Base-by-base conservation (phyloP, 805 yeast genomes). In the Wickerhamiella musiphila region DNA sequence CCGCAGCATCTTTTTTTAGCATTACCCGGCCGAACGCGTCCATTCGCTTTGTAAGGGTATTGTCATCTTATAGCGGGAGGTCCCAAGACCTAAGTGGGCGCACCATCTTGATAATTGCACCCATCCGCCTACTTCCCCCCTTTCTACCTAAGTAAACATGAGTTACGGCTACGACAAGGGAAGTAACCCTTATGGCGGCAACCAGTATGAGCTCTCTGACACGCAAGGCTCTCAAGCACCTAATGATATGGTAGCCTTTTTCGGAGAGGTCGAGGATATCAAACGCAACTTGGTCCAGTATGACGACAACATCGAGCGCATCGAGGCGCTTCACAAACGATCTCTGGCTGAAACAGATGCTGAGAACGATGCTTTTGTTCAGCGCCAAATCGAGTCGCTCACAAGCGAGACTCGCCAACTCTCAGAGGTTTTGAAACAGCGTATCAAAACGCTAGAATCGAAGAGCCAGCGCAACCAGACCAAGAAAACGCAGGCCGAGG, bases 401-500 rank as follows among this genome's bases (percentile, higher is more conserved):
- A 73, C 74, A 32, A 61, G 77, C 30, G 92, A 83, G 52, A 79
- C 93, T 3, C 67, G 78, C 27, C 68, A 78, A 33, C 65, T 82
- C 46, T 93, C 86, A 50, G 65, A 66, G 40, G 65, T 67, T 35
- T 70, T 90, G 52, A 84, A 81, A 57, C 56, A 63, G 38, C 68
- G 81, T 49, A 75, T 90, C 53, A 79, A 81, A 54, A 60, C 66
- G 39, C 73, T 79, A 33, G 93, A 81, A 56, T 66, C 73, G 40
- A 49, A 48, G 37, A 41, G 51, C 25, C 47, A 44, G 43, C 41
- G 46, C 21, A 94, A 83, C 59, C 60, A 70, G 28, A 78, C 90
- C 47, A 82, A 81, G 56, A 71, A 72, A 49, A 79, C 78, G 39
- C 96, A 90, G 61, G 92, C 93, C 27, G 93, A 84, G 53, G 77